Base-by-base conservation (phyloP, 257 asterid genomes). In the Ilex asprella region DNA sequence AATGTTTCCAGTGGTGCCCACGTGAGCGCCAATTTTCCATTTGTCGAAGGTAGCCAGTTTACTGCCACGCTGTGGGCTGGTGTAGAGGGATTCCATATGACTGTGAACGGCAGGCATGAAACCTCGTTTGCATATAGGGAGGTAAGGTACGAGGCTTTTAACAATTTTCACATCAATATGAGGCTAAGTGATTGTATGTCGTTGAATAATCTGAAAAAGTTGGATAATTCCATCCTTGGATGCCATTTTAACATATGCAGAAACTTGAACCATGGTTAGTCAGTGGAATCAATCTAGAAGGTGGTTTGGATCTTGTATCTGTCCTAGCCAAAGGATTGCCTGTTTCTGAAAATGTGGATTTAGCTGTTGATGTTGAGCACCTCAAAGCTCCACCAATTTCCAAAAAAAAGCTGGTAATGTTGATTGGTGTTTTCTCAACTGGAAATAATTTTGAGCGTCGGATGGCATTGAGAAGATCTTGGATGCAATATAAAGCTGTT, bases 61-160 rank as follows among this genome's bases (percentile, higher is more conserved):
- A 84, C 95, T 58, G 95, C 97, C 74, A 85, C 99, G 55, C 35
- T 92, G 59, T 89, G 99, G 99, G 89, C 85, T 31, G 99, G 99
- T 39, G 39, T 70, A 2, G 95, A 86, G 81, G 99, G 97, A 65
- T 92, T 92, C 63, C 97, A 92, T 75, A 78, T 86, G 89, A 77
- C 99, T 7, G 96, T 93, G 39, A 93, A 93, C 59, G 99, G 99
- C 79, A 85, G 96, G 78, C 97, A 89, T 13, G 99, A 89, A 68
- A 87, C 97, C 13, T 89, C 97, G 53, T 93, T 87, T 72, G 66
- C 76, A 55, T 89, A 87, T 64, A 75, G 92, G 82, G 81, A 87
- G 84, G 99, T 87, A 52, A 68, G 73, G 43, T 59, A 49, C 66
- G 27, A 60, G 60, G 14, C 12, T 47, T 30, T 44, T 56, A 14